Percentiles rank a stretch among this genome's conserved stretches.
Conservation (phyloP, 2,329 filamentous ascomycete genomes). For the Sporothrix brasiliensis region DNA sequence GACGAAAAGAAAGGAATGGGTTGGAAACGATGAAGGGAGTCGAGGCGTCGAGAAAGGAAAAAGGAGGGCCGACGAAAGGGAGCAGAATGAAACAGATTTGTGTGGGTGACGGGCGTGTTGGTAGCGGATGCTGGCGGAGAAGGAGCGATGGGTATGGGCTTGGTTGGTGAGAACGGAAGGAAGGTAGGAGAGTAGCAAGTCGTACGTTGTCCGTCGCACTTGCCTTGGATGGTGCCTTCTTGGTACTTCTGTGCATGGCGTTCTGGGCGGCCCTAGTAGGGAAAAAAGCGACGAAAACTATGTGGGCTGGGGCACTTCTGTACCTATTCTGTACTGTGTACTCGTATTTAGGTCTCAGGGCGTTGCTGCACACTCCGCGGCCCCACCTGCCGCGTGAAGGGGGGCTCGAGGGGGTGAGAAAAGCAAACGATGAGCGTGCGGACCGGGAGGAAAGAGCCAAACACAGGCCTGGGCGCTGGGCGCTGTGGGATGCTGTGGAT, state of each 20-base stretch:
- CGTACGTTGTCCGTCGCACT: too few species aligned
- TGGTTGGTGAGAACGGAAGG: not conserved
- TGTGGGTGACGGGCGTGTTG: slow-evolving; percentile 6
- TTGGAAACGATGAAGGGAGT: not conserved
- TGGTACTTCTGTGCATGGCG: not conserved
- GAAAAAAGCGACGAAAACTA: not conserved
- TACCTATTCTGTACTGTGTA: too few species aligned
- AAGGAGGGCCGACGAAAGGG: slow-evolving; percentile 15
- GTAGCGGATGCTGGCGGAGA: slow-evolving; percentile 19
- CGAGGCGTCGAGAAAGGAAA: not conserved
- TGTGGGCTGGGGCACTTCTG: slow-evolving; percentile 1
- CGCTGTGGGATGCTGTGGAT: not conserved
- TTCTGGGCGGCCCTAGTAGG: not conserved
- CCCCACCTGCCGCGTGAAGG: slow-evolving; percentile 4
- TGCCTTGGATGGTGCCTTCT: not conserved
- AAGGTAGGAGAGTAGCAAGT: too few species aligned
- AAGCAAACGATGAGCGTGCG: slow-evolving; percentile 10
- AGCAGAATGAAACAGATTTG: slow-evolving; percentile 20
- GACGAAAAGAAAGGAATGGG: slow-evolving; percentile 13
- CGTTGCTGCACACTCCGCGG: not conserved
- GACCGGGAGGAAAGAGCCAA: not conserved
- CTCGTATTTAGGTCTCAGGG: not conserved
- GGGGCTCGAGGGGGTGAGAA: not conserved
- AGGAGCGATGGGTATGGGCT: slow-evolving; percentile 7
- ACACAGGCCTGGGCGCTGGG: not conserved